These are phyloP conservation scores for Phylloporus sp. DNA, from an alignment of 768 basidiomycete genomes.

Conservation along the genomic window DNA sequence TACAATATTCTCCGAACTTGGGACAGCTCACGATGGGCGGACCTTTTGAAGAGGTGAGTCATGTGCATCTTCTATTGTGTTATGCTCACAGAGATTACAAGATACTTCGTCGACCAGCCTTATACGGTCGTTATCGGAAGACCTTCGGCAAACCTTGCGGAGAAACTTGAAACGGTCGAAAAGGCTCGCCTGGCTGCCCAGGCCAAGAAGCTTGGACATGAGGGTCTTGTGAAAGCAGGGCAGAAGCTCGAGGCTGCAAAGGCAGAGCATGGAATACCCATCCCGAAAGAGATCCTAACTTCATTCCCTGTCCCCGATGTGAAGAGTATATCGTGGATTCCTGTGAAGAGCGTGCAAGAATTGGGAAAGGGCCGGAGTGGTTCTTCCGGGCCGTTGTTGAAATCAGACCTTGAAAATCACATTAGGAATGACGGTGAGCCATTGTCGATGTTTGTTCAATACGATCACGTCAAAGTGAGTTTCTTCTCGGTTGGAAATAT, in stretches of 20 bases:
- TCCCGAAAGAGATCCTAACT: slow-evolving; percentile 76
- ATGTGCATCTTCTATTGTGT: slow-evolving; percentile 4
- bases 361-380: slow-evolving; percentile 43
- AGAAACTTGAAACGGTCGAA: slow-evolving; percentile 75
- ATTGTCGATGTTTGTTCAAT: slow-evolving; percentile 88
- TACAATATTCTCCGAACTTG: slow-evolving; percentile 65
- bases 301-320: slow-evolving; percentile 90
- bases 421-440: slow-evolving; percentile 62
- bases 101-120: slow-evolving; percentile 73
- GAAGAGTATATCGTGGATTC: slow-evolving; percentile 89
- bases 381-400: slow-evolving; percentile 26
- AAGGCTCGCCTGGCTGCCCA: slow-evolving; percentile 71
- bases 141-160: slow-evolving; percentile 80
- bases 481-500: neutral
- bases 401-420: slow-evolving; percentile 50
- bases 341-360: slow-evolving; percentile 64
- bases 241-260: slow-evolving; percentile 76
- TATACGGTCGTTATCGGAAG: slow-evolving; percentile 78
- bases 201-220: slow-evolving; percentile 64
- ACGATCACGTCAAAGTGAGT: slow-evolving; percentile 82
- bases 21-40: slow-evolving; percentile 71
- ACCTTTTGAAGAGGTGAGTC: slow-evolving; percentile 66
- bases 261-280: slow-evolving; percentile 74
- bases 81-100: slow-evolving; percentile 29
- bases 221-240: slow-evolving; percentile 69